Conservation (phyloP, 176 grass and related monocot species). For the Triticum monococcum region DNA sequence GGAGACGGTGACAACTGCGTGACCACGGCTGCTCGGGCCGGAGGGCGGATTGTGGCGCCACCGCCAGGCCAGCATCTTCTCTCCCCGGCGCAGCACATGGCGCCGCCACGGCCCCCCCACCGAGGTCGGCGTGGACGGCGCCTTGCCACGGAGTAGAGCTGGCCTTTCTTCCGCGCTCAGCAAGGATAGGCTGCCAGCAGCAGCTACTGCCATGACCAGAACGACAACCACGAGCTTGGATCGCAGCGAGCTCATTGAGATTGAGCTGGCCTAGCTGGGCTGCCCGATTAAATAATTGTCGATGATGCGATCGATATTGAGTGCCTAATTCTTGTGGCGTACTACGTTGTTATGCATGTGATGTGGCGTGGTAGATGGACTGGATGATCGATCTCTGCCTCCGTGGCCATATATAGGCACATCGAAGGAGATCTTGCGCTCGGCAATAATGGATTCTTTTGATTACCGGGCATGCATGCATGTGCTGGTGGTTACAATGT, state of each 20-base stretch:
- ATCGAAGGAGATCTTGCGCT: neutral
- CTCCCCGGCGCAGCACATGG: neutral
- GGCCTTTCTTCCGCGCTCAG: neutral
- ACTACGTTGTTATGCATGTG: neutral
- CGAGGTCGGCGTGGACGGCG: neutral
- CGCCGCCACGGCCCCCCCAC: neutral
- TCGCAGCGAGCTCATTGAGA: neutral
- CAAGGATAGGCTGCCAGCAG: neutral
- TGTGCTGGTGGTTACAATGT: neutral
- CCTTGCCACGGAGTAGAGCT: neutral
- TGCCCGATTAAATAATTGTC: neutral
- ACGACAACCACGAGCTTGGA: neutral
- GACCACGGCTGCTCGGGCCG: slow-evolving; percentile 30
- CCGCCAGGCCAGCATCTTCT: neutral
- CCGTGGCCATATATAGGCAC: neutral
- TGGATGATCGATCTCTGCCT: neutral
- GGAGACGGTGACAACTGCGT: neutral
- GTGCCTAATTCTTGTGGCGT: neutral
- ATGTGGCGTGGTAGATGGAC: neutral
- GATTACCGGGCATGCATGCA: neutral
- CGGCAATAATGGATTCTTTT: neutral
- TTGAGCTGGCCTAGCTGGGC: neutral
- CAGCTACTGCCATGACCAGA: slow-evolving; percentile 1
- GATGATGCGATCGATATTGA: neutral
- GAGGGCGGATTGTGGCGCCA: slow-evolving; percentile 10